Evolutionary conservation across 108 stramenopile genomes (phyloP).

Genomic region (Nannochloropsis oceanica): DNA sequence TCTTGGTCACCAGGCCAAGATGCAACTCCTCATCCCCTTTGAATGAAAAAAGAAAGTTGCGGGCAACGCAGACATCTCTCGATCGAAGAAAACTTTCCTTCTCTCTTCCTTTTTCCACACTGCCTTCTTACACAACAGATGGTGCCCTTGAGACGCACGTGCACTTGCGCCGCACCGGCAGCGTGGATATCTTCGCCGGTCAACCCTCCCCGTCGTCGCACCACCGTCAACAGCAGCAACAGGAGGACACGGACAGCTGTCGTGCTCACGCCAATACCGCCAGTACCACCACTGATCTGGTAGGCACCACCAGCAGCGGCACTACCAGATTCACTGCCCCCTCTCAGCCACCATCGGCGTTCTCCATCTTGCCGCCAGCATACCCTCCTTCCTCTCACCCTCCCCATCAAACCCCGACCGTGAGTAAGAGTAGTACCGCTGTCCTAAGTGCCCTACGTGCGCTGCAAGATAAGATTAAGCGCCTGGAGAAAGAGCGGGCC

Average conservation of each 20-base stretch:
- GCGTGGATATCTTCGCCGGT: neutral
- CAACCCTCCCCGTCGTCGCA: neutral
- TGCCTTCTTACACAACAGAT: neutral
- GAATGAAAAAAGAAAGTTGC: too few species aligned
- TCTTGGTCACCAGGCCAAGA: too few species aligned
- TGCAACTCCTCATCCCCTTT: too few species aligned
- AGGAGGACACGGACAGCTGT: neutral
- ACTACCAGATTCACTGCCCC: too few species aligned
- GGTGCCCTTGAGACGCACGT: neutral
- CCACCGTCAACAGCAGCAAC: neutral
- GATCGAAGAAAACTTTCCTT: too few species aligned
- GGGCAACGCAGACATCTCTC: too few species aligned
- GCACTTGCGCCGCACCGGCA: neutral
- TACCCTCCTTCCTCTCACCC: neutral
- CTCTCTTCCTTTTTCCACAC: neutral
- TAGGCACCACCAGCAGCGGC: too few species aligned
- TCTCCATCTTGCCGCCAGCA: too few species aligned
- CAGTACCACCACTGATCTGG: too few species aligned
- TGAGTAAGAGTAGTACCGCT: neutral
- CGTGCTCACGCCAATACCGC: too few species aligned
- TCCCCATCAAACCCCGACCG: neutral
- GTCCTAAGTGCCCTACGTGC: neutral
- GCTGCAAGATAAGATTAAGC: neutral
- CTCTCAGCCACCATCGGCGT: too few species aligned
- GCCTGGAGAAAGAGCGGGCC: neutral